Evolutionary conservation across 768 basidiomycete genomes (phyloP).

Genomic region (Panaeolus papilionaceus): DNA sequence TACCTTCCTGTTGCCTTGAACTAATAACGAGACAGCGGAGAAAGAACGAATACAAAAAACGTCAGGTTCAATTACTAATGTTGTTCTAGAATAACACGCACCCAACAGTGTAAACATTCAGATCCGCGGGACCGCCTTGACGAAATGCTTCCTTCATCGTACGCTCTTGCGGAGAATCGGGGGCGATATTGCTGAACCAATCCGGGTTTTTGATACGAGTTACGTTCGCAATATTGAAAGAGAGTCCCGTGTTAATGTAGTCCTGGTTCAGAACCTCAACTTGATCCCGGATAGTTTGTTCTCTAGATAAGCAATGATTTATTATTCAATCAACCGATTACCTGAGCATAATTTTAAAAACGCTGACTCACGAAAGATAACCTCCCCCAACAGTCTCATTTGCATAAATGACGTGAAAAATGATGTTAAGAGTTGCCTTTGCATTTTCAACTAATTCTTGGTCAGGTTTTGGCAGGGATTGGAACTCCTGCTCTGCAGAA

Average conservation of each 20-base stretch:
- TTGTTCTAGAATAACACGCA: conserved; percentile 51
- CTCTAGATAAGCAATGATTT: conserved; percentile 28
- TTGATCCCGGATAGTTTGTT: conserved; percentile 40
- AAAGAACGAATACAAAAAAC: conserved; percentile 42
- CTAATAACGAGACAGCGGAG: conserved; percentile 29
- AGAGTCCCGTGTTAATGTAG: conserved; percentile 44
- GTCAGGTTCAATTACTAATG: conserved; percentile 44
- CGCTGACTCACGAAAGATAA: conserved; percentile 42
- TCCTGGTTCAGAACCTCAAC: conserved; percentile 48
- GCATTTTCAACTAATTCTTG: conserved; percentile 31
- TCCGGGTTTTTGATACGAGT: conserved; percentile 48
- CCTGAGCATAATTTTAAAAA: not conserved
- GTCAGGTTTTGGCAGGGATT: conserved; percentile 34
- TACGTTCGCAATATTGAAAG: conserved; percentile 46
- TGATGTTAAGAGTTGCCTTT: conserved; percentile 42
- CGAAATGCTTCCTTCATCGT: not conserved
- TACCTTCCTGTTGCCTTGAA: conserved; percentile 33
- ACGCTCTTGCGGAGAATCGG: conserved; percentile 31
- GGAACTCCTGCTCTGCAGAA: conserved; percentile 46
- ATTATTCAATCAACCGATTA: not conserved
- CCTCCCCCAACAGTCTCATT: conserved; percentile 46
- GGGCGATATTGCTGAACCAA: conserved; percentile 54
- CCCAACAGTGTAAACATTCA: conserved; percentile 27
- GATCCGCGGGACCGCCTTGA: conserved; percentile 9
- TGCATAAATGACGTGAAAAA: conserved; percentile 51